Evolutionary conservation across 1,284 basidiomycete species (phyloP), one percentile per base, ranked within the genome.

Genomic region (Melampsora americana): DNA sequence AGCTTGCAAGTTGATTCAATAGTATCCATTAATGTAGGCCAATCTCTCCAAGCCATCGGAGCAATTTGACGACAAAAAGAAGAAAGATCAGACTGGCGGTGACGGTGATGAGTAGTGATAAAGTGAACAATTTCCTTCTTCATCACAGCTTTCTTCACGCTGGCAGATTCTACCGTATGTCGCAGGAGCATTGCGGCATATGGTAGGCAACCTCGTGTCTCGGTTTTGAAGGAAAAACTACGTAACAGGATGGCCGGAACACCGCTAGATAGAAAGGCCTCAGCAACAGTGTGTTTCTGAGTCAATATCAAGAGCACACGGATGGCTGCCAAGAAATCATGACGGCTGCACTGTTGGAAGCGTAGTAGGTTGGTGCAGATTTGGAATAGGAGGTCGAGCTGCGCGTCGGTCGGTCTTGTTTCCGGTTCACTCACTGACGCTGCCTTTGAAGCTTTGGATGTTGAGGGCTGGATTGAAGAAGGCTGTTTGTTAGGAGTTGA

Each of bases 151-250:
- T 88, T 87, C 42, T 98, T 83, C 1, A 87, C 87, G 6, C 84
- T 81, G 5, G 86, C 81, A 79, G 94, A 91, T 83, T 99, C 96
- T 69, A 95, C 88, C 70, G 93, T 85, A 82, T 99, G 95, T 2
- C 96, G 90, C 23, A 97, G 85, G 76, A 98, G 90, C 80, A 92
- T 91, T 26, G 90, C 89, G 65, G 93, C 88, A 82, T 94, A 92
- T 0, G 91, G 89, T 76, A 93, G 92, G 79, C 90, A 91, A 35
- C 90, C 89, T 53, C 86, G n/a, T 46, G 66, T 66, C 30, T 77
- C 70, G 18, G 73, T 68, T 35, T 73, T 77, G 69, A 67, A 75
- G 7, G 72, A 75, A n/a, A 75, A 75, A 28, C 71, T 74, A 23
- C 71, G 62, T 5, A 74, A 56, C 0, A 83, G 78, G 35, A 82